These are phyloP conservation scores for Vigna nakashimae DNA, from an alignment of 306 rosid species.

Conservation along the genomic window DNA sequence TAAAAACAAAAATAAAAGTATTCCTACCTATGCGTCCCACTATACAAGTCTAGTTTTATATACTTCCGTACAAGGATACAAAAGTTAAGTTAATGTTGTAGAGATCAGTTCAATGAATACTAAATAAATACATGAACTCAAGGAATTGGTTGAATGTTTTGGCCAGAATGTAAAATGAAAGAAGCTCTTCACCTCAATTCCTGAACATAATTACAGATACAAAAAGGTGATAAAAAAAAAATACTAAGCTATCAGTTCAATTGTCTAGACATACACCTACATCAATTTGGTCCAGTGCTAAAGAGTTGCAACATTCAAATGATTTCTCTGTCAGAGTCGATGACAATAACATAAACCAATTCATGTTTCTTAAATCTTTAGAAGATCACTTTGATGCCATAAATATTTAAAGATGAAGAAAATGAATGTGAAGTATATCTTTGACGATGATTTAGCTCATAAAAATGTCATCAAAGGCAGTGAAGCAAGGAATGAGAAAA, in stretches of 20 bases:
- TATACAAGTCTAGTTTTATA: not conserved
- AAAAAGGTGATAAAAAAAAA: slow-evolving; percentile 21
- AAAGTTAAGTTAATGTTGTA: not conserved
- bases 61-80: not conserved
- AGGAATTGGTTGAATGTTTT: slow-evolving; percentile 52
- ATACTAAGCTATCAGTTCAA: not conserved
- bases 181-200: slow-evolving; percentile 19
- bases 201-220: slow-evolving; percentile 47
- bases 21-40: no score
- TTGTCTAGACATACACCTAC: slow-evolving; percentile 5
- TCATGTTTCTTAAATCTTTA: not conserved
- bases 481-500: slow-evolving; percentile 32
- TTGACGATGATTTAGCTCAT: not conserved
- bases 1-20: not conserved
- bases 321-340: not conserved
- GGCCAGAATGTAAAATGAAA: slow-evolving; percentile 24
- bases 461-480: slow-evolving; percentile 1
- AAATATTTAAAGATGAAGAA: slow-evolving; percentile 4
- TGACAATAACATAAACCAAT: not conserved
- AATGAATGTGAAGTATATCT: slow-evolving; percentile 10
- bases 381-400: not conserved
- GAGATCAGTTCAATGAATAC: slow-evolving; percentile 24
- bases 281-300: not conserved
- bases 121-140: slow-evolving; percentile 42
- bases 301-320: slow-evolving; percentile 23